These are phyloP conservation scores for Trametes sp. DNA, from an alignment of 1,284 basidiomycete species.

Conservation along the genomic window DNA sequence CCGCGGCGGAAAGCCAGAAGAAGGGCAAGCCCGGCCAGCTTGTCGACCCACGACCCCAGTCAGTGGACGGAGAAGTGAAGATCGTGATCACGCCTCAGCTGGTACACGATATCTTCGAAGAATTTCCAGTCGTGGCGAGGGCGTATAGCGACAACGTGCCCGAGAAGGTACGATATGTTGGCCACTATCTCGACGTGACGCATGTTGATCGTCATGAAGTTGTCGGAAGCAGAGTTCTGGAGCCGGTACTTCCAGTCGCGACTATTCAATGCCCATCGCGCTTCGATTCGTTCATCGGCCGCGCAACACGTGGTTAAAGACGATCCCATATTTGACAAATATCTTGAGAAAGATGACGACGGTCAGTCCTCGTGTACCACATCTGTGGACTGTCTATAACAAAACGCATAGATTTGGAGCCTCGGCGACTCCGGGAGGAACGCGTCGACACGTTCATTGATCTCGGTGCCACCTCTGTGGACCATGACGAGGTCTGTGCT, in stretches of 20 bases:
- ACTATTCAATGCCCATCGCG: constrained; percentile 93
- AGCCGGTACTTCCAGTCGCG: constrained; percentile 95
- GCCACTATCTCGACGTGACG: constrained; percentile 20
- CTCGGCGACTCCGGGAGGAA: constrained; percentile 72
- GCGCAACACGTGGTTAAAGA: constrained; percentile 87
- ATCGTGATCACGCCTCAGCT: constrained; percentile 94
- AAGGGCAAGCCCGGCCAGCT: constrained; percentile 87
- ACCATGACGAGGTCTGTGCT: constrained; percentile 81
- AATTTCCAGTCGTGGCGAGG: constrained; percentile 93
- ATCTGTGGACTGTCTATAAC: background rate
- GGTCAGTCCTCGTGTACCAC: constrained; percentile 54
- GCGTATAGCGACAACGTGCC: constrained; percentile 96
- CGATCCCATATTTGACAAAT: constrained; percentile 95
- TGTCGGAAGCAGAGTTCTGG: constrained; percentile 95
- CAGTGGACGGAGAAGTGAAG: constrained; percentile 84
- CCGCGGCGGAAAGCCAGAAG: constrained; percentile 76
- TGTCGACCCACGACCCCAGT: constrained; percentile 89
- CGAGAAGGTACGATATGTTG: constrained; percentile 59
- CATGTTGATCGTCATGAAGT: constrained; percentile 49
- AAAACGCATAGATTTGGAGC: constrained; percentile 72
- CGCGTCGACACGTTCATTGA: constrained; percentile 84
- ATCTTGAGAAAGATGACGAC: constrained; percentile 94
- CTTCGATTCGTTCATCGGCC: constrained; percentile 88
- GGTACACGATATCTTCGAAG: constrained; percentile 96
- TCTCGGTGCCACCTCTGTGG: constrained; percentile 88